A percentile compares a stretch with the other conserved stretches of the same genome.
Conservation (phyloP, 495 filamentous ascomycete species). For the Aspergillus nidulans region DNA sequence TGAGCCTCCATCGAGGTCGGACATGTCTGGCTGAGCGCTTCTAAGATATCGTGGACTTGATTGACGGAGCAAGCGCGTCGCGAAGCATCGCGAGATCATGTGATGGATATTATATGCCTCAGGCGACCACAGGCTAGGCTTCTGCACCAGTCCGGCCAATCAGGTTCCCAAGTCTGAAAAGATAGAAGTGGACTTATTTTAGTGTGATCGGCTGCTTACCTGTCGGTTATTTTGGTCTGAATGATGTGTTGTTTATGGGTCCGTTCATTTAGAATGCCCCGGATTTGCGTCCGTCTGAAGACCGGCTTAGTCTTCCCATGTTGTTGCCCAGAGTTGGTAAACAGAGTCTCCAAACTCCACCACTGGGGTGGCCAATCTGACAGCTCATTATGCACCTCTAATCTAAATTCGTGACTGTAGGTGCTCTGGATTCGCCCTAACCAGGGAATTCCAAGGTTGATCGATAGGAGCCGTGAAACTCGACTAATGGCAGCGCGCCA, state of each 20-base stretch:
- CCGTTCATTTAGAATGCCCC: not conserved
- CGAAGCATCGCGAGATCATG: slow-evolving; percentile 11
- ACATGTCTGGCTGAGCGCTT: slow-evolving; percentile 15
- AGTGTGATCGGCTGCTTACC: not conserved
- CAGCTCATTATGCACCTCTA: slow-evolving; percentile 1
- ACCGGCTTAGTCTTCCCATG: not conserved
- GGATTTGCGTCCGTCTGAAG: not conserved
- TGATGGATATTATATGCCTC: not conserved
- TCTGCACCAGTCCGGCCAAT: not conserved
- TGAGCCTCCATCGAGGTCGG: slow-evolving; percentile 20
- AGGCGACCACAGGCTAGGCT: not conserved
- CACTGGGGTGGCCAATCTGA: not conserved
- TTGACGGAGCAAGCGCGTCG: slow-evolving; percentile 1
- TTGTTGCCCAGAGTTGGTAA: not conserved
- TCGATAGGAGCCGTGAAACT: slow-evolving; percentile 19
- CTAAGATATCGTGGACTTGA: not conserved
- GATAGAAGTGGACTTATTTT: not conserved
- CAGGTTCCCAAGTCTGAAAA: not conserved
- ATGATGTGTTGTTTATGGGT: too few relatives aligned
- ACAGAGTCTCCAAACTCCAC: not conserved
- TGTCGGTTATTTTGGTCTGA: not conserved
- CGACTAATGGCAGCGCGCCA: slow-evolving; percentile 19
- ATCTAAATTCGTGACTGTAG: not conserved
- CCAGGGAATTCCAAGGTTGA: slow-evolving; percentile 6
- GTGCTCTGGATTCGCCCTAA: not conserved